phyloP scores from a whole-genome alignment of 495 filamentous ascomycete genomes.

The Neurospora sp. region DNA sequence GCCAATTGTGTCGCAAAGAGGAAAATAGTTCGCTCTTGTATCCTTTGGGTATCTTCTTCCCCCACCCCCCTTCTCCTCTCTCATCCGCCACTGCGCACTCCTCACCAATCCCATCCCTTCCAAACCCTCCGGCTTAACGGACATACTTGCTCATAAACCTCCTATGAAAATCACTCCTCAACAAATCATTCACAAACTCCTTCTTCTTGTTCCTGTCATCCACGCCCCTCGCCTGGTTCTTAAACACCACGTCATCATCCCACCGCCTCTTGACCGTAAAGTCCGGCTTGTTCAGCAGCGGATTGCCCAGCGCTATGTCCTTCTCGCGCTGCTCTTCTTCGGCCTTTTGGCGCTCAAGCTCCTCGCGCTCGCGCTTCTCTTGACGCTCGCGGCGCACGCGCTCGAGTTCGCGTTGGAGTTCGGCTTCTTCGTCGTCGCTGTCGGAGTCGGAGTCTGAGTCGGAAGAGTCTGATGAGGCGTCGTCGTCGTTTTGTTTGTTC shows the following conservation, averaged over 20 bases:
- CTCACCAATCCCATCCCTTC: neutral
- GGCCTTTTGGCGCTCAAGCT: constrained; percentile 60
- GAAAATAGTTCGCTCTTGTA: neutral
- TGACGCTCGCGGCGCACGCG: constrained; percentile 87
- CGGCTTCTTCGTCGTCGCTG: constrained; percentile 75
- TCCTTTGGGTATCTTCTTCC: neutral
- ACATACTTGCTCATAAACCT: constrained; percentile 80
- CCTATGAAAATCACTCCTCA: constrained; percentile 95
- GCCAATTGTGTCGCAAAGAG: neutral
- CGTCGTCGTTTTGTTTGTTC: constrained; percentile 43
- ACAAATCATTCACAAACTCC: constrained; percentile 94
- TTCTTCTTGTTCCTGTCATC: constrained; percentile 83
- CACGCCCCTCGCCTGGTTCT: constrained; percentile 92
- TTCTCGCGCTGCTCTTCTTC: constrained; percentile 77
- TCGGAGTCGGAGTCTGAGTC: constrained; percentile 34
- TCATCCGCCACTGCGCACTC: neutral
- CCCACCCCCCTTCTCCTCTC: neutral
- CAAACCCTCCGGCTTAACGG: constrained; percentile 16
- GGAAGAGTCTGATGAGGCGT: constrained; percentile 26
- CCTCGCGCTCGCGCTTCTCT: constrained; percentile 79
- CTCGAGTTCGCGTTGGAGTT: constrained; percentile 83
- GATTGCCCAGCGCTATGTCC: constrained; percentile 89
- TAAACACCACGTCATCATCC: constrained; percentile 99
- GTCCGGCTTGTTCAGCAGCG: constrained; percentile 68
- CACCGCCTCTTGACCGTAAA: constrained; percentile 75